phyloP scores from a whole-genome alignment of 2,329 filamentous ascomycete species.

The Cladosporium sp. region DNA sequence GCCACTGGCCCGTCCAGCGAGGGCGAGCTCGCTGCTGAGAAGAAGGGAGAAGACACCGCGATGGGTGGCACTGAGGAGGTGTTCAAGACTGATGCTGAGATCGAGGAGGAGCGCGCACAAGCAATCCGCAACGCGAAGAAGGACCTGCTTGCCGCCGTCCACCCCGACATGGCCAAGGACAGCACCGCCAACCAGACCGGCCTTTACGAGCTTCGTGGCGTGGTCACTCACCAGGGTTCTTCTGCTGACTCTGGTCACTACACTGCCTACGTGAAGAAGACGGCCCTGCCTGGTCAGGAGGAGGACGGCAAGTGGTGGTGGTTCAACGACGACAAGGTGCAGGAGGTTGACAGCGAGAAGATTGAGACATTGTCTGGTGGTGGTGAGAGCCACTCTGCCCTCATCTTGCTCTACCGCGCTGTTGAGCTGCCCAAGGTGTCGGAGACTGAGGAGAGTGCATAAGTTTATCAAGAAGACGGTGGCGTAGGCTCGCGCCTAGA shows the following conservation, averaged over 20 bases:
- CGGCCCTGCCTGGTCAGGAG: constrained; percentile 75
- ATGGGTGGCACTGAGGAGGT: constrained; percentile 78
- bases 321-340: constrained; percentile 99
- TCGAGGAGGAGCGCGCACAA: constrained; percentile 80
- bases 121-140: constrained; percentile 80
- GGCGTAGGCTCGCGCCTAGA: constrained; percentile 4
- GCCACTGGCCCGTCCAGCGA: constrained; percentile 37
- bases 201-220: constrained; percentile 88
- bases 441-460: constrained; percentile 10
- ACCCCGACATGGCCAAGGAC: constrained; percentile 72
- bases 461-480: neutral
- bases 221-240: constrained; percentile 94
- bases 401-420: constrained; percentile 77
- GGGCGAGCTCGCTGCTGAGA: constrained; percentile 51
- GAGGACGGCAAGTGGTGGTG: constrained; percentile 99
- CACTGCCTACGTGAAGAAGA: constrained; percentile 96
- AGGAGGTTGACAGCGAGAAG: constrained; percentile 87
- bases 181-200: constrained; percentile 89
- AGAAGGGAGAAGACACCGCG: constrained; percentile 64
- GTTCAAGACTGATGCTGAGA: constrained; percentile 91
- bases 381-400: constrained; percentile 75
- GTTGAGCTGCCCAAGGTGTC: constrained; percentile 60
- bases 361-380: constrained; percentile 88
- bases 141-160: constrained; percentile 77
- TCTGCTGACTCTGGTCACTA: constrained; percentile 98